Evolutionary conservation across 202 grass and related monocot species (phyloP).

Genomic region (Alloteropsis angusta): DNA sequence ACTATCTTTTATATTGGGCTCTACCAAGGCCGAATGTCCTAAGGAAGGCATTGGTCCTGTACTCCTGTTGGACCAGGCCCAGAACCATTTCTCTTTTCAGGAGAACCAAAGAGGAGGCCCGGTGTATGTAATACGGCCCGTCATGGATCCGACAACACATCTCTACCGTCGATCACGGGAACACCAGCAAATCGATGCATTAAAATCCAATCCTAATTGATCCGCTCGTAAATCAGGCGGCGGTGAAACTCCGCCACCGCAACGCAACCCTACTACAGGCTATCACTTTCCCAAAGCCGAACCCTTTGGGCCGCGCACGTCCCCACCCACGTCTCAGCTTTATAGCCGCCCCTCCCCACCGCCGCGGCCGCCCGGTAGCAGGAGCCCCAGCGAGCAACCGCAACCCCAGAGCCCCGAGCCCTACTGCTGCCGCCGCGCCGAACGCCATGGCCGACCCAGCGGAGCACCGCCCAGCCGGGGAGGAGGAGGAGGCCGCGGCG

Average conservation of each 20-base stretch:
- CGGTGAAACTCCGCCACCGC: background rate
- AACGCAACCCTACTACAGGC: conserved; percentile 16
- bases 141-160: background rate
- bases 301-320: conserved; percentile 29
- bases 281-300: conserved; percentile 5
- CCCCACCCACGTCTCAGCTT: conserved; percentile 5
- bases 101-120: background rate
- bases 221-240: background rate
- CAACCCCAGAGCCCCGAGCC: background rate
- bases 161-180: background rate
- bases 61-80: background rate
- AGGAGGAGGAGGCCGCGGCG: conserved; percentile 47
- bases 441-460: conserved; percentile 45
- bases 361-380: conserved; percentile 29
- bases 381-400: background rate
- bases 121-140: background rate
- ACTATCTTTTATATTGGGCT: too few relatives aligned
- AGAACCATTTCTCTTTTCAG: background rate
- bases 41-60: too few relatives aligned
- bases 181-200: background rate
- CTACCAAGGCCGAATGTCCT: too few relatives aligned
- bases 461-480: conserved; percentile 32
- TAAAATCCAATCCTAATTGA: background rate
- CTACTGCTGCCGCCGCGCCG: background rate
- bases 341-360: conserved; percentile 13